Evolutionary conservation across 2,329 filamentous ascomycete genomes (phyloP), one percentile per base, ranked within the genome.

Genomic region (Fusarium nisikadoi): DNA sequence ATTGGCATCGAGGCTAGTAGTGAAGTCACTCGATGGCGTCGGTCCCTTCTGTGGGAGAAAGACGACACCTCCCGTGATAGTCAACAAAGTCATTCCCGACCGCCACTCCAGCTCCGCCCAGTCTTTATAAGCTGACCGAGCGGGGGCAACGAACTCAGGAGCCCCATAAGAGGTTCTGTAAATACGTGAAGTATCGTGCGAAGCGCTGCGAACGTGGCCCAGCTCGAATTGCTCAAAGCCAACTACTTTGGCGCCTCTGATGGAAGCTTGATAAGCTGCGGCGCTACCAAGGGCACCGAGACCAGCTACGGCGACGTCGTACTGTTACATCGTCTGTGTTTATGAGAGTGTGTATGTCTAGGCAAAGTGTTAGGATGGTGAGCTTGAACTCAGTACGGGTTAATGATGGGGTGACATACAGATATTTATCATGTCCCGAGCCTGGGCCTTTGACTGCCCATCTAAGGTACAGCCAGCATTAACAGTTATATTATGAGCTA

Each of bases 41-140:
- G 59, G 41, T 7, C 61, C 54, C 27, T 65, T 69, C 11, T 60
- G 36, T 4, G 65, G 68, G 17, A 75, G 45, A 53, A 75, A 74
- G 6, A 72, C 72, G 17, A 75, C 41, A 14, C 65, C 69, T 10
- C 71, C 72, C 13, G 61, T 74, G 19, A 68, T 66, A 25, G 39
- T 71, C n/a, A 65, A n/a, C 50, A 74, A 45, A 42, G 65, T 29
- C 16, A 59, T 54, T 25, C 71, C 65, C 4, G 55, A 53, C 29
- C 31, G 33, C 19, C 31, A 43, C 54, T 72, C 69, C 2, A 75
- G 54, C 6, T 49, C 58, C 5, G 53, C 53, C 69, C 66, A 74
- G 41, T 72, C 71, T 25, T 62, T 60, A 52, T 72, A 74, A n/a
- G 73, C 69, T 23, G 59, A 61, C 12, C 65, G 56, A 9, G 71